These are phyloP conservation scores for Lavandula angustifolia DNA, from an alignment of 257 asterid species.

Conservation along the genomic window DNA sequence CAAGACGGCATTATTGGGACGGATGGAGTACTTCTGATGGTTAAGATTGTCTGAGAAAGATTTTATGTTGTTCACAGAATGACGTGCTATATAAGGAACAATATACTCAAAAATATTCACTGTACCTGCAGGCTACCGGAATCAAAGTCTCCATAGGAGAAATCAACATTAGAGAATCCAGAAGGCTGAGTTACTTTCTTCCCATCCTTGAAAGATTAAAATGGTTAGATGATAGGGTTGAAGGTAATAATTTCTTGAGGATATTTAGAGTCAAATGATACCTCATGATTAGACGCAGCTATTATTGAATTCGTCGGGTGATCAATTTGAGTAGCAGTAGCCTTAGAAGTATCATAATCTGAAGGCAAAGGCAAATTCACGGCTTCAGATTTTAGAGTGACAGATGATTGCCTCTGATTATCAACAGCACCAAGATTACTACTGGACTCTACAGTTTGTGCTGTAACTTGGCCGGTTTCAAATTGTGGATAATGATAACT, in stretches of 20 bases:
- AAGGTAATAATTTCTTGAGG: constrained; percentile 16
- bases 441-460: constrained; percentile 43
- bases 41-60: constrained; percentile 2
- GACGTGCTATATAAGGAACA: too few species aligned
- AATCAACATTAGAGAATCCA: constrained; percentile 58
- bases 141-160: constrained; percentile 62
- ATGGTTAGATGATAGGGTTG: constrained; percentile 18
- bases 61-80: background rate
- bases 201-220: constrained; percentile 48
- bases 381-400: constrained; percentile 42
- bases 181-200: constrained; percentile 54
- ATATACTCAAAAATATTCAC: background rate
- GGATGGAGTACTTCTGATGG: background rate
- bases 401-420: constrained; percentile 46
- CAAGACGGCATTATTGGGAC: too few species aligned
- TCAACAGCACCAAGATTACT: constrained; percentile 41
- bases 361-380: constrained; percentile 54
- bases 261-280: constrained; percentile 30
- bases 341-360: constrained; percentile 56
- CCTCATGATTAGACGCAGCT: constrained; percentile 61
- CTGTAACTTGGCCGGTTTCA: constrained; percentile 41
- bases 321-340: constrained; percentile 42
- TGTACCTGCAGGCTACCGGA: constrained; percentile 71
- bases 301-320: constrained; percentile 44
- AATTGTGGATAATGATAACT: constrained; percentile 53